Base-by-base conservation (phyloP, 805 yeast species). In the Starmerella bacillaris region DNA sequence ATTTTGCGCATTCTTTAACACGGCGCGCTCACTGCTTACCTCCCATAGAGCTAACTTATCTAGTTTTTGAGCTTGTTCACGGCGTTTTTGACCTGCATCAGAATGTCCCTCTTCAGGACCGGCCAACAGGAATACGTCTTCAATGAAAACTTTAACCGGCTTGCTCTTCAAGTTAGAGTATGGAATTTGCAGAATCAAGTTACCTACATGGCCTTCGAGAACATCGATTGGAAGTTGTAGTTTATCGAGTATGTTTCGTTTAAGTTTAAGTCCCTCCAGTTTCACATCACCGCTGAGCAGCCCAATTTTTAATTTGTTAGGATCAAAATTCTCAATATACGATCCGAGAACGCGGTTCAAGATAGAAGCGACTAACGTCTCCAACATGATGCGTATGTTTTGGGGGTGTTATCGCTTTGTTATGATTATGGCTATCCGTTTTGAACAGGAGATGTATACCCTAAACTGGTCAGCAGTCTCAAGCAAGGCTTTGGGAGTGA, bases 271-370 rank as follows among this genome's bases (percentile, higher is more conserved):
- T 52, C 84, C 74, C 42, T 65, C 67, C 36, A 89, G 62, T 52
- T 79, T 79, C 21, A 84, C 96, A 61, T 89, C 96, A 24, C 99
- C 99, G 49, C 83, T 72, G 94, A 96, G 84, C 22, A 89, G 83
- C 4, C 96, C 98, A 37, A 89, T 84, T 48, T 89, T 84, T 49
- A 89, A 61, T 51, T 89, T 94, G 46, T 78, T 79, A 14, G 96
- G 83, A 58, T 89, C 98, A 55, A 89, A 89, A 57, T 92, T 79
- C 58, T 92, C 93, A 33, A 86, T 83, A 54, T 83, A 82, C 21
- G 51, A 42, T 17, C 49, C 64, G 36, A 60, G 48, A 39, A 59
- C 53, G 33, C 61, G 49, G 45, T 62, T 60, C 38, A 61, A 47
- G 26, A 61, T 49, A 28, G 65, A 55, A 8, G 67, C 65, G 15